phyloP scores from a whole-genome alignment of 108 stramenopile genomes.

The Nitzschia sp. region DNA sequence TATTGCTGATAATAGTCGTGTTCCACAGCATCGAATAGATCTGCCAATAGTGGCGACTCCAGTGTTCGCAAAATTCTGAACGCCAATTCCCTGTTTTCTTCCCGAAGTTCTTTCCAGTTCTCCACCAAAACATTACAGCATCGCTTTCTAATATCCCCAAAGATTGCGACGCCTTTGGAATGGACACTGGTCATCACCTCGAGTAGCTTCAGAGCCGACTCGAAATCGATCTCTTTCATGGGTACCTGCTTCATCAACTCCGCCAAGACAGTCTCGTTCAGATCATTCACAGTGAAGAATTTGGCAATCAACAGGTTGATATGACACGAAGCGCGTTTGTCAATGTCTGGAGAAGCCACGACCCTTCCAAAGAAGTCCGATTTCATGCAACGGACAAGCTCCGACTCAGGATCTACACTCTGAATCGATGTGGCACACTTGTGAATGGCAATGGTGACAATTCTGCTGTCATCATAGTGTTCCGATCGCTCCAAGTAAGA shows the following conservation, averaged over 20 bases:
- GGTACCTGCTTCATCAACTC: constrained; percentile 13
- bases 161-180: constrained; percentile 8
- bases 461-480: constrained; percentile 31
- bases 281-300: constrained; percentile 24
- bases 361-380: constrained; percentile 36
- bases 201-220: constrained; percentile 31
- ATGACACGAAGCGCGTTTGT: constrained; percentile 21
- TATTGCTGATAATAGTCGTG: constrained; percentile 2
- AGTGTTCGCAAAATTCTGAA: constrained; percentile 23
- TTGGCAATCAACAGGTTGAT: constrained; percentile 24
- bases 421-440: constrained; percentile 21
- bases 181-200: constrained; percentile 20
- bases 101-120: constrained; percentile 35
- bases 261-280: constrained; percentile 27
- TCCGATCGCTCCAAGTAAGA: constrained; percentile 28
- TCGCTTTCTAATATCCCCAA: constrained; percentile 23
- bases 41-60: constrained; percentile 6
- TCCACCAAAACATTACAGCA: constrained; percentile 27
- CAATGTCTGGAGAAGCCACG: constrained; percentile 28
- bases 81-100: constrained; percentile 6
- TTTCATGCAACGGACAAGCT: constrained; percentile 18
- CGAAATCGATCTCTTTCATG: constrained; percentile 19
- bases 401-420: constrained; percentile 12
- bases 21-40: constrained; percentile 30
- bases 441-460: constrained; percentile 13